These are phyloP conservation scores for Lentinus brumalis DNA, from an alignment of 768 basidiomycete species.

Conservation along the genomic window DNA sequence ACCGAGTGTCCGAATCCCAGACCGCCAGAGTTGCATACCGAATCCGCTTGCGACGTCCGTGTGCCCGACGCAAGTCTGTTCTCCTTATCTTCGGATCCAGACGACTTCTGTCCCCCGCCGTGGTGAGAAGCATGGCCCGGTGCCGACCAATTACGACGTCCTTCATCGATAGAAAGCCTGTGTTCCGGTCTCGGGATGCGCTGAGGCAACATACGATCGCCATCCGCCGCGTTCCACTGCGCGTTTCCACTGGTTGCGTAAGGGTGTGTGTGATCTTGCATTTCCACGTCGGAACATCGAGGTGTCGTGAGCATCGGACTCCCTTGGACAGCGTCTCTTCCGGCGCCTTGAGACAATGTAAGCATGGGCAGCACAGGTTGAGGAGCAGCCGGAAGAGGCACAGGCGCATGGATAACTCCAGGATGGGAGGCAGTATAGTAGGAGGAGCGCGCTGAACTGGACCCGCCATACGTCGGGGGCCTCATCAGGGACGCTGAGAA, in stretches of 20 bases:
- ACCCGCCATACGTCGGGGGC: neutral
- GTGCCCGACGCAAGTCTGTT: conserved; percentile 34
- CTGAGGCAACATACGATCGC: neutral
- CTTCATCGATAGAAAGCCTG: neutral
- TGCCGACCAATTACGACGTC: conserved; percentile 1
- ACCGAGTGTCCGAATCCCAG: conserved; percentile 36
- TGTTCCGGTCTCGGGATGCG: neutral
- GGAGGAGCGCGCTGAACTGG: conserved; percentile 6
- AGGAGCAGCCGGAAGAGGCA: conserved; percentile 21
- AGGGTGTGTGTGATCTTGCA: conserved; percentile 40
- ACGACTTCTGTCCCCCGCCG: conserved; percentile 8
- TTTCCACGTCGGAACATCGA: conserved; percentile 39
- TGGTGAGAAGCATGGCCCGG: conserved; percentile 11
- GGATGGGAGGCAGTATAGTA: conserved; percentile 13
- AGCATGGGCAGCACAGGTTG: conserved; percentile 34
- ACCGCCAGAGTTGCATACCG: conserved; percentile 30
- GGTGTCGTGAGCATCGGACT: conserved; percentile 39
- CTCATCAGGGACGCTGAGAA: conserved; percentile 10
- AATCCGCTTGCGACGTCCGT: conserved; percentile 21
- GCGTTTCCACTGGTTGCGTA: conserved; percentile 16
- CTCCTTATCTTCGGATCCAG: conserved; percentile 39
- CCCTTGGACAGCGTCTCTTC: neutral
- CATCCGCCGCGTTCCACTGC: conserved; percentile 19
- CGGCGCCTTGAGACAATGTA: neutral
- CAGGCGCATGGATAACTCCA: conserved; percentile 24